A percentile compares a stretch with the other conserved stretches of the same genome.
Conservation (phyloP, 2,329 filamentous ascomycete genomes). For the Chrysosporium keratinophilum region DNA sequence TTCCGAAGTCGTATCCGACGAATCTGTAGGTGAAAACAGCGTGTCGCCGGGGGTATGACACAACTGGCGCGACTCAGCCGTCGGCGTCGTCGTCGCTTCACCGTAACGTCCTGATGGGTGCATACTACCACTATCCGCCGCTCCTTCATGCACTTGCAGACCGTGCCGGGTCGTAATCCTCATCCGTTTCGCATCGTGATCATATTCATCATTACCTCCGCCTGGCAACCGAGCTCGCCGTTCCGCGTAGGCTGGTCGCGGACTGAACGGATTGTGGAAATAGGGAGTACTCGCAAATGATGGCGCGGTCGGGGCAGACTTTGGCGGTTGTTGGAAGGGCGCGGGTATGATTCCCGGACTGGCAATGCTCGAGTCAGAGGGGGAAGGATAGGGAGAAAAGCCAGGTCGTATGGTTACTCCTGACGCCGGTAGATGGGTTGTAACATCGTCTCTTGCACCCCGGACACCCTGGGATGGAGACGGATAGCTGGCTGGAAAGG, state of each 20-base stretch:
- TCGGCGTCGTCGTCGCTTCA: background rate
- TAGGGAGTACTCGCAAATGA: background rate
- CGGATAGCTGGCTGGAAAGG: background rate
- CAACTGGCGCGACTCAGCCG: background rate
- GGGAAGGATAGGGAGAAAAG: slow-evolving; percentile 8
- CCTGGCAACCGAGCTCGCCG: background rate
- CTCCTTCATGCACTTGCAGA: background rate
- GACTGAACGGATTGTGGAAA: slow-evolving; percentile 4
- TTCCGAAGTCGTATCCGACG: slow-evolving; percentile 6
- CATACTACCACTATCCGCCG: background rate
- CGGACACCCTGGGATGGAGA: background rate
- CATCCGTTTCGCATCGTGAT: slow-evolving; percentile 7
- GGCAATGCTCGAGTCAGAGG: slow-evolving; percentile 7
- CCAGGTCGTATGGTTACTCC: background rate
- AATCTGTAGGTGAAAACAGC: slow-evolving; percentile 4
- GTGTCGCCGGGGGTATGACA: background rate
- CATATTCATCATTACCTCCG: background rate
- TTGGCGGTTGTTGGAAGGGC: background rate
- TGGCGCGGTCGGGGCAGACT: background rate
- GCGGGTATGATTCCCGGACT: slow-evolving; percentile 3
- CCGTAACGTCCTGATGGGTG: too few species aligned
- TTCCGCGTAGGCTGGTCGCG: background rate
- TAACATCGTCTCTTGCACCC: background rate
- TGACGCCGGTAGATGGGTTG: background rate
- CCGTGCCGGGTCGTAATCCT: background rate